Base-by-base conservation (phyloP, 345 rosid species). In the Camelina laxa region DNA sequence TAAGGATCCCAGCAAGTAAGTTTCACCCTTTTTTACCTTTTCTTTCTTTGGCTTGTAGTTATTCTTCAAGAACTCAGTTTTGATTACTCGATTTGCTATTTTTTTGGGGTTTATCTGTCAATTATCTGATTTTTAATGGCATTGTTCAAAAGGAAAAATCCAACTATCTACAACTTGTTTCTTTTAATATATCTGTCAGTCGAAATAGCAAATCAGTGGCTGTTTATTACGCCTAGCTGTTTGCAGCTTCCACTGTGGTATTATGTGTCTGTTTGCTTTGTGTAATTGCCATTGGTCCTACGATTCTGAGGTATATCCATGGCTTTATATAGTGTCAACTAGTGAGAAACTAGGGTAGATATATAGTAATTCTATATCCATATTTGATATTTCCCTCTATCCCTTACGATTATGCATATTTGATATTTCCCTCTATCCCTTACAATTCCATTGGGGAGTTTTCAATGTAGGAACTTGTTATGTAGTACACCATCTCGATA, bases 1-100 rank as follows among this genome's bases (percentile, higher is more conserved):
- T 92, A 30, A 88, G 80, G 85, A 67, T 92, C 56, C 86, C 86
- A 62, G 74, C 83, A 7, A 87, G 99, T 92, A 78, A 3, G 82
- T 17, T 44, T 20, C 63, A 7, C 12, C 57, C 50, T 19, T 44
- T 44, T 31, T 57, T 15, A 42, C 22, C 3, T 15, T 7, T n/a
- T 67, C 38, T 41, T 56, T 10, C 12, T 39, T 62, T 50, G 33
- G 7, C 20, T 36, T 22, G 10, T 13, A 16, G 13, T 12, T 21
- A 42, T 58, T n/a, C 48, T 24, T 60, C 17, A 2, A 12, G 4
- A 21, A 2, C 54, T 22, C 47, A 12, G 9, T 50, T 61, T 39
- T 16, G 13, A 10, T 9, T 21, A 15, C 49, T 60, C 49, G 10
- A 6, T 67, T 67, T 33, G 14, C 20, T 33, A 9, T 57, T 14